Evolutionary conservation across 495 filamentous ascomycete species (phyloP).

Genomic region (Xylaria castorea): DNA sequence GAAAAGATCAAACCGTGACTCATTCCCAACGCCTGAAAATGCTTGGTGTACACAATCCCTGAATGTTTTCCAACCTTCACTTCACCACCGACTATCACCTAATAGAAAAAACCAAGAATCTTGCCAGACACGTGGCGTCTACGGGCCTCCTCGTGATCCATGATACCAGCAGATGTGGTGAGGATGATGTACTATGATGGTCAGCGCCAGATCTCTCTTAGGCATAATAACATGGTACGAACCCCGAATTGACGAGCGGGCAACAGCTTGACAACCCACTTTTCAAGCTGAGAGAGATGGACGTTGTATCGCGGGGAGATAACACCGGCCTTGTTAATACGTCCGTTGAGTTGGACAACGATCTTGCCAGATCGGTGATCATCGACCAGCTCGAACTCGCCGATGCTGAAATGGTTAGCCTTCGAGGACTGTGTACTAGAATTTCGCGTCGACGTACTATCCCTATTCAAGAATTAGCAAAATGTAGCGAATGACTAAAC

Average conservation of each 20-base stretch:
- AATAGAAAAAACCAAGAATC: conserved; percentile 98
- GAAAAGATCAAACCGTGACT: conserved; percentile 32
- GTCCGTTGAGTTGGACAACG: conserved; percentile 56
- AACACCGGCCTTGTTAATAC: conserved; percentile 98
- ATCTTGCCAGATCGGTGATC: conserved; percentile 85
- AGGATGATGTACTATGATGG: conserved; percentile 78
- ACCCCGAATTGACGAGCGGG: conserved; percentile 97
- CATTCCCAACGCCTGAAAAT: conserved; percentile 40
- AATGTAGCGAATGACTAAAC: conserved; percentile 93
- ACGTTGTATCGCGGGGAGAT: conserved; percentile 99
- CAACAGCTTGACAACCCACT: conserved; percentile 98
- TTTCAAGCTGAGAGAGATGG: conserved; percentile 94
- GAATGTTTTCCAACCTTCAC: conserved; percentile 23
- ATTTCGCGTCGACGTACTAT: conserved; percentile 54
- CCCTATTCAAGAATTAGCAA: conserved; percentile 69
- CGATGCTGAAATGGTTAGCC: conserved; percentile 63
- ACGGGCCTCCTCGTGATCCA: conserved; percentile 99
- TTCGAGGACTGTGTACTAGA: not conserved
- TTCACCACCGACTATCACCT: conserved; percentile 45
- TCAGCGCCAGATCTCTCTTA: not conserved
- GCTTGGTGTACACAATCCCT: conserved; percentile 33
- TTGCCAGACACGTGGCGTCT: conserved; percentile 97
- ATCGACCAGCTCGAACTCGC: conserved; percentile 99
- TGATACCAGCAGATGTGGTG: conserved; percentile 97
- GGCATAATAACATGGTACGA: not conserved